Base-by-base conservation (phyloP, 2,329 filamentous ascomycete species). In the Apiospora kogelbergensis region DNA sequence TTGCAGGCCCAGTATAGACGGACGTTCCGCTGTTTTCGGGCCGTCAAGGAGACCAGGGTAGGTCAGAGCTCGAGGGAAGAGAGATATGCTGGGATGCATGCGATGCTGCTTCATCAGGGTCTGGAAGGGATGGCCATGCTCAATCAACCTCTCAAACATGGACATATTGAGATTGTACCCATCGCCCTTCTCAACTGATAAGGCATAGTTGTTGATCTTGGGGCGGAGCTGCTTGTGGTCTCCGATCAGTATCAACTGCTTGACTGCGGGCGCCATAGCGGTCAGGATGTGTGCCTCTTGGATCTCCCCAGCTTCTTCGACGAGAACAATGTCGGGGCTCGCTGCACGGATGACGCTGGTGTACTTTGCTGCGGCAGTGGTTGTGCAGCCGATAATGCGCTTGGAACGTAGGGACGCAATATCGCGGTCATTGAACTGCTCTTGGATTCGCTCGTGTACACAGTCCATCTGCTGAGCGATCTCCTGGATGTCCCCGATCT, bases 231-330 rank as follows among this genome's bases (percentile, higher is more conserved):
- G 92, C 68, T 91, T 86, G 75, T 94, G 91, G 67, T 94, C 92
- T 0, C 92, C 92, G 13, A 94, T 93, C 2, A 93, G 77, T 0
- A 93, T 84, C 1, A 93, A 75, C 46, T 93, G 90, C 70, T 91
- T 85, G 0, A 87, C 87, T 0, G 83, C 78, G 0, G 84, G 76
- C 0, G 83, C 81, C 68, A 93, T 73, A 0, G 91, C 86, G 0
- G 91, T 86, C 0, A 93, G 77, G 1, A 91, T 82, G 72, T 93
- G 91, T 1, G 84, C 84, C 76, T 94, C 91, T 0, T 93, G 81
- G 3, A 94, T 91, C 71, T 94, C 91, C 1, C 90, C 91, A 0
- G 91, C 91, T 77, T 94, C 91, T 76, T 94, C 91, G 0, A 93
- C 86, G 0, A 94, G 75, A 1, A 93, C 78, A 2, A 92, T 81